Evolutionary conservation across 768 basidiomycete genomes (phyloP).

Genomic region (Tubosaeta sp.): DNA sequence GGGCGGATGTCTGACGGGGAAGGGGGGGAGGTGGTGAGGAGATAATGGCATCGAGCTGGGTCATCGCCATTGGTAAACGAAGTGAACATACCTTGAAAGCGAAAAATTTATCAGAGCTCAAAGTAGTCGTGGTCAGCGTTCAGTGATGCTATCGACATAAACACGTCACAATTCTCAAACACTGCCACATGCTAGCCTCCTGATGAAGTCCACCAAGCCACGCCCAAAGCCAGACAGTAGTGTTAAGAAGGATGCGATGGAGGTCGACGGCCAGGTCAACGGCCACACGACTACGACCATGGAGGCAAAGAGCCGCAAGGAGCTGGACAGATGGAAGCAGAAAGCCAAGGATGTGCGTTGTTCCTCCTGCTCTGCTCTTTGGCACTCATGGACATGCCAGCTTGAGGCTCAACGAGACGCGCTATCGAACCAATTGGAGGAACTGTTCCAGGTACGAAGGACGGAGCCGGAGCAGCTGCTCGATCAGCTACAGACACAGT

Average conservation of each 20-base stretch:
- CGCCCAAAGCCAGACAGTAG: too few species aligned
- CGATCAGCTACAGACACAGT: slow-evolving; percentile 44
- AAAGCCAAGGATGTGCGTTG: slow-evolving; percentile 24
- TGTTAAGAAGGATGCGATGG: slow-evolving; percentile 7
- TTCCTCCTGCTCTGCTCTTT: neutral
- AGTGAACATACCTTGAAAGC: slow-evolving; percentile 34
- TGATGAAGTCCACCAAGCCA: slow-evolving; percentile 1
- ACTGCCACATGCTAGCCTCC: slow-evolving; percentile 14
- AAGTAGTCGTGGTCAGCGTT: slow-evolving; percentile 5
- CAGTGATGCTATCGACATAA: neutral
- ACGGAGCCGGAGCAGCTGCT: slow-evolving; percentile 64
- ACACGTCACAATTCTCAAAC: slow-evolving; percentile 16
- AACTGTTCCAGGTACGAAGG: slow-evolving; percentile 50
- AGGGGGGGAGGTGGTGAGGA: slow-evolving; percentile 51
- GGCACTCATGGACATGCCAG: slow-evolving; percentile 9
- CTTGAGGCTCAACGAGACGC: slow-evolving; percentile 41
- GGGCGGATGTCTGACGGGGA: slow-evolving; percentile 46
- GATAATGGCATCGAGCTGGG: slow-evolving; percentile 54
- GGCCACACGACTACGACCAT: neutral
- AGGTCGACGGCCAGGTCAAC: slow-evolving; percentile 9
- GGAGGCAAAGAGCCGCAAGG: slow-evolving; percentile 14
- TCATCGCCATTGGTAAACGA: slow-evolving; percentile 32
- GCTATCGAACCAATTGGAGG: slow-evolving; percentile 54
- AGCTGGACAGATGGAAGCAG: slow-evolving; percentile 30
- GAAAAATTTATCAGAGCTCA: neutral